Percentiles rank a stretch among this genome's conserved stretches.
phyloP scores from a whole-genome alignment of 2,329 filamentous ascomycete genomes.

The Salinomyces thailandicus region DNA sequence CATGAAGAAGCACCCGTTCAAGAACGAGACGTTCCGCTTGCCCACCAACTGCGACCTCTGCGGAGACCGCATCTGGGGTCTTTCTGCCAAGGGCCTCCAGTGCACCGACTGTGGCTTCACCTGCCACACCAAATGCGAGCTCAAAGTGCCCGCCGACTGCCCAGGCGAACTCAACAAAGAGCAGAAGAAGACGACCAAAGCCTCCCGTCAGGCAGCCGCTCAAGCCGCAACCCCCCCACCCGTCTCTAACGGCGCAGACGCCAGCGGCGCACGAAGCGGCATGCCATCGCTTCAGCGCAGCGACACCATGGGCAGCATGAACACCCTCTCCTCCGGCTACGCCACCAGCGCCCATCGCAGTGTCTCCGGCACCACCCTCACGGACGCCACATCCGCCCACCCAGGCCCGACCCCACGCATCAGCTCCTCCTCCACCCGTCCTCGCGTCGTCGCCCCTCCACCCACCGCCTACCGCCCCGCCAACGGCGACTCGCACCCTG shows the following conservation, averaged over 20 bases:
- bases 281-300: slow-evolving; percentile 61
- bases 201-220: slow-evolving; percentile 69
- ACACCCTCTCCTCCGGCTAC: slow-evolving; percentile 70
- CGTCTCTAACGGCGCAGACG: slow-evolving; percentile 16
- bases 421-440: slow-evolving; percentile 36
- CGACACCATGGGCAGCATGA: slow-evolving; percentile 77
- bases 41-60: slow-evolving; percentile 97
- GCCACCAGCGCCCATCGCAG: slow-evolving; percentile 69
- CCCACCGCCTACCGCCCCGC: slow-evolving; percentile 59
- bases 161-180: slow-evolving; percentile 91
- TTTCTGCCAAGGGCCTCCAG: slow-evolving; percentile 93
- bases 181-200: slow-evolving; percentile 87
- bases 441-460: slow-evolving; percentile 77
- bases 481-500: slow-evolving; percentile 42
- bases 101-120: slow-evolving; percentile 96
- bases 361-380: slow-evolving; percentile 48
- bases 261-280: slow-evolving; percentile 40
- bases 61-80: slow-evolving; percentile 90
- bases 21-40: slow-evolving; percentile 97
- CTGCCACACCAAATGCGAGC: slow-evolving; percentile 96
- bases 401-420: slow-evolving; percentile 7
- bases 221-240: slow-evolving; percentile 37
- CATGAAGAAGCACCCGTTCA: slow-evolving; percentile 94
- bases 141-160: slow-evolving; percentile 95
- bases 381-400: slow-evolving; percentile 7